Conservation (phyloP, 192 early-diverging fungal species). For the Backusella mclennaniae region DNA sequence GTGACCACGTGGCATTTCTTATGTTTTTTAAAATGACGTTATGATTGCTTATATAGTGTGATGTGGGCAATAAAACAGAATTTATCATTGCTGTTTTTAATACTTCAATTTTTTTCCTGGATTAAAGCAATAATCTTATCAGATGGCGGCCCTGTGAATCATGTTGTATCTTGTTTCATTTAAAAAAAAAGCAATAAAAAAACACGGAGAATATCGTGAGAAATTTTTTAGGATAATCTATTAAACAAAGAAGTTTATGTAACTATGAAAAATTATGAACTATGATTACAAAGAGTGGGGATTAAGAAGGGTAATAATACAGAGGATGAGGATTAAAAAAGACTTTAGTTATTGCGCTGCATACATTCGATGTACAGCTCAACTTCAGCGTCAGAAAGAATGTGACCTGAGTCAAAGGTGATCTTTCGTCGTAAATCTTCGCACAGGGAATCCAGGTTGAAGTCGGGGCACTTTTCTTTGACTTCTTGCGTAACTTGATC, state of each 20-base stretch:
- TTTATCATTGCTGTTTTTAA: not conserved
- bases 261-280: slow-evolving; percentile 2
- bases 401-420: not conserved
- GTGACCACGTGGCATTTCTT: not conserved
- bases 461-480: not conserved
- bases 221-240: not conserved
- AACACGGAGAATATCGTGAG: not conserved
- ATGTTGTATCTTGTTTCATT: not conserved
- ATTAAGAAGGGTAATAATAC: slow-evolving; percentile 2
- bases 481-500: slow-evolving; percentile 7
- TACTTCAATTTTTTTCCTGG: not conserved
- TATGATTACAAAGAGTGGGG: slow-evolving; percentile 6
- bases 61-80: not conserved
- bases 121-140: not conserved
- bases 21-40: not conserved
- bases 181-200: not conserved
- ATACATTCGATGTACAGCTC: slow-evolving; percentile 11
- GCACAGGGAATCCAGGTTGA: slow-evolving; percentile 2
- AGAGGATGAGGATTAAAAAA: not conserved
- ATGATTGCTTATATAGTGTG: not conserved
- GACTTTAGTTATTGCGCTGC: not conserved
- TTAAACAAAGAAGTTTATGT: slow-evolving; percentile 5
- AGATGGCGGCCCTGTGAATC: slow-evolving; percentile 2
- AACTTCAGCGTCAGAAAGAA: slow-evolving; percentile 8
- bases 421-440: slow-evolving; percentile 6